phyloP scores from a whole-genome alignment of 2,329 filamentous ascomycete genomes.

The Diaporthe citri region DNA sequence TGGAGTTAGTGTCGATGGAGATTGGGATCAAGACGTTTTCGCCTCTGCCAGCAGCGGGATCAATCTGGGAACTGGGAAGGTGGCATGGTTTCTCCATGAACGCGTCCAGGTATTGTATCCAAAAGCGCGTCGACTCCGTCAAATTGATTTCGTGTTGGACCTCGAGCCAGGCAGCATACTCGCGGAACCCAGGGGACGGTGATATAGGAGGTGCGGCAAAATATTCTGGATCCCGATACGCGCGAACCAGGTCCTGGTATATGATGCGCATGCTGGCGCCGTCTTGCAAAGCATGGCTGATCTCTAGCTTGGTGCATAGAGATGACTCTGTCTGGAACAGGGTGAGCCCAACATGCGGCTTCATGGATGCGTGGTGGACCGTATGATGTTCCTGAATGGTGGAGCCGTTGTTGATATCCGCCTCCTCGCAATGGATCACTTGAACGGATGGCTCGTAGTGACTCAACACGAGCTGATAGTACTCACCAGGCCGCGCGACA shows the following conservation, averaged over 20 bases:
- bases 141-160: not conserved
- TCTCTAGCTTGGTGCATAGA: not conserved
- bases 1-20: not conserved
- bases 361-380: not conserved
- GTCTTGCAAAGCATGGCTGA: not conserved
- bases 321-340: not conserved
- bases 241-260: not conserved
- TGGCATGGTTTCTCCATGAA: not conserved
- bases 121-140: not conserved
- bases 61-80: not conserved
- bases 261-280: not conserved
- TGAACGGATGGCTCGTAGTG: not conserved
- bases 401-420: not conserved
- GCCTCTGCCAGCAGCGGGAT: not conserved
- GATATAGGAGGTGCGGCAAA: not conserved
- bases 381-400: not conserved
- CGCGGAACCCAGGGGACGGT: not conserved
- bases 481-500: not conserved
- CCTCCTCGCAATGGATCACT: not conserved
- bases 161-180: not conserved
- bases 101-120: not conserved
- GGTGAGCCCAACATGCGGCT: not conserved
- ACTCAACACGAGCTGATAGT: not conserved
- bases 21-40: not conserved
- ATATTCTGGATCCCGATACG: not conserved